Percentiles rank a stretch among this genome's conserved stretches.
phyloP scores from a whole-genome alignment of 805 yeast species.

The Candida saitoana region DNA sequence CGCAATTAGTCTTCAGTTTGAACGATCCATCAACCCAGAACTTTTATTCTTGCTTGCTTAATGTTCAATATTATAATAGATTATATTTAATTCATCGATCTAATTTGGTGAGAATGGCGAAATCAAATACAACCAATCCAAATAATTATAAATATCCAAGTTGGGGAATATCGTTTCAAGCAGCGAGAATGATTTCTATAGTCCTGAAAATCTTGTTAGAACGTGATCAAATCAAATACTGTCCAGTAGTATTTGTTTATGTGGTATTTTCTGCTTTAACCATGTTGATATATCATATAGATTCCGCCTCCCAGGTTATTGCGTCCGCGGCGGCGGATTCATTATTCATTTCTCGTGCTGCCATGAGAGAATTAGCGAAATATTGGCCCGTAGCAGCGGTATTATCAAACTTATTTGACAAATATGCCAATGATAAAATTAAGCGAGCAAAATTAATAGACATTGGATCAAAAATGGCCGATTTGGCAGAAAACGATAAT shows the following conservation, averaged over 20 bases:
- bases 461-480: conserved; percentile 34
- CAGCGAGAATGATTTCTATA: conserved; percentile 69
- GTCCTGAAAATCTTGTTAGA: conserved; percentile 55
- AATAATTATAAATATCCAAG: conserved; percentile 54
- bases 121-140: conserved; percentile 36
- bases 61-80: conserved; percentile 70
- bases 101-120: conserved; percentile 52
- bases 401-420: conserved; percentile 34
- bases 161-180: conserved; percentile 81
- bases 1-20: conserved; percentile 57
- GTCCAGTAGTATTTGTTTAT: conserved; percentile 59
- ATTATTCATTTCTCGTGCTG: conserved; percentile 33
- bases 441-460: conserved; percentile 40
- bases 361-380: conserved; percentile 32
- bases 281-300: conserved; percentile 69
- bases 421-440: conserved; percentile 39
- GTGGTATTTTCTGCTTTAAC: conserved; percentile 60
- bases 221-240: conserved; percentile 45
- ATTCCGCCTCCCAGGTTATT: conserved; percentile 37
- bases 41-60: conserved; percentile 54
- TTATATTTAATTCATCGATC: conserved; percentile 69
- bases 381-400: conserved; percentile 39
- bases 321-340: conserved; percentile 43
- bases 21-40: conserved; percentile 51
- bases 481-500: conserved; percentile 29